phyloP scores from a whole-genome alignment of 1,284 basidiomycete genomes.

The Cryptococcus sp. region DNA sequence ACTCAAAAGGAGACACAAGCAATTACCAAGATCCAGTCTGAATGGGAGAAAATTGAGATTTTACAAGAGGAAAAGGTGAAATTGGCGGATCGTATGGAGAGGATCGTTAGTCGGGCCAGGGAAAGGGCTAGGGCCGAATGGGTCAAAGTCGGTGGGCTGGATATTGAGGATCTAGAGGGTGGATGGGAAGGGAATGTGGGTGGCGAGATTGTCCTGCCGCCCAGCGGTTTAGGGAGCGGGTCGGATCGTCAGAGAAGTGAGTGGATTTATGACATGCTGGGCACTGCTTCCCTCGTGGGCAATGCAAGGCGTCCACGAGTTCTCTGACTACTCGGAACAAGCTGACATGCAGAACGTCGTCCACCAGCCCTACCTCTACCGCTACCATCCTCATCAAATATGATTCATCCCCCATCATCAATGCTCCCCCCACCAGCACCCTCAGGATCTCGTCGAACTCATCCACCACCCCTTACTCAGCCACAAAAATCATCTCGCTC shows the following conservation, averaged over 20 bases:
- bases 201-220: slow-evolving; percentile 35
- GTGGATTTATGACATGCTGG: too few relatives aligned
- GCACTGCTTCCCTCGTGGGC: background rate
- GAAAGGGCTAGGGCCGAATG: slow-evolving; percentile 43
- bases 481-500: background rate
- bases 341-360: slow-evolving; percentile 28
- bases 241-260: slow-evolving; percentile 24
- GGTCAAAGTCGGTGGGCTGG: slow-evolving; percentile 43
- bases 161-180: slow-evolving; percentile 33
- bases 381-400: slow-evolving; percentile 15
- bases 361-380: slow-evolving; percentile 25
- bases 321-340: too few relatives aligned
- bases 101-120: slow-evolving; percentile 38
- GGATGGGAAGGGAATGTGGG: slow-evolving; percentile 8
- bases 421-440: slow-evolving; percentile 31
- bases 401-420: slow-evolving; percentile 11
- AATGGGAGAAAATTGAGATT: slow-evolving; percentile 43
- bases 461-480: slow-evolving; percentile 6
- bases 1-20: slow-evolving; percentile 38
- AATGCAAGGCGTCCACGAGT: too few relatives aligned
- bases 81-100: slow-evolving; percentile 42
- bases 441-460: slow-evolving; percentile 8
- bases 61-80: slow-evolving; percentile 46
- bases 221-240: slow-evolving; percentile 35
- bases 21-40: slow-evolving; percentile 41